Percentiles rank a stretch among this genome's conserved stretches.
Evolutionary conservation across 2,329 filamentous ascomycete genomes (phyloP).

Genomic region (Penicillium sp.): DNA sequence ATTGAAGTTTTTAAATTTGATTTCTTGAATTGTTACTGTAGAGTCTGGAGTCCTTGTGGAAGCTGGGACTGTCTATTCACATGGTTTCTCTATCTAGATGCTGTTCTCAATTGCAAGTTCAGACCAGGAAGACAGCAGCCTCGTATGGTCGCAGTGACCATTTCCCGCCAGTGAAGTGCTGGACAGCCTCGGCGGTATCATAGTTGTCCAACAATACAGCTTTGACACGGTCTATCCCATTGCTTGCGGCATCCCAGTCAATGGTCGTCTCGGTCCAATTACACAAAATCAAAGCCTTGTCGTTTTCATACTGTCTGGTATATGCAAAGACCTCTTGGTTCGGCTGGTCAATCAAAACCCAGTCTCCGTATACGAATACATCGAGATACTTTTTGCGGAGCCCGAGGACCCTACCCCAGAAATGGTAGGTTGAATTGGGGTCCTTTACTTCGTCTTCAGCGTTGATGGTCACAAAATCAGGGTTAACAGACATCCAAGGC

Average conservation of each 20-base stretch:
- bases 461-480: slow-evolving; percentile 64
- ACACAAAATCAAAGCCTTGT: slow-evolving; percentile 37
- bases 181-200: slow-evolving; percentile 20
- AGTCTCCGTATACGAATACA: slow-evolving; percentile 68
- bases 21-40: neutral
- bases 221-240: slow-evolving; percentile 27
- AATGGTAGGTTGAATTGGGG: slow-evolving; percentile 56
- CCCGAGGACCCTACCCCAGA: slow-evolving; percentile 61
- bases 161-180: slow-evolving; percentile 23
- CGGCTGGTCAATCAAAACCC: slow-evolving; percentile 55
- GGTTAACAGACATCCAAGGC: slow-evolving; percentile 72
- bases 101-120: neutral
- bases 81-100: neutral
- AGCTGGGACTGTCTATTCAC: neutral
- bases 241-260: slow-evolving; percentile 32
- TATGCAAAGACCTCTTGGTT: slow-evolving; percentile 59
- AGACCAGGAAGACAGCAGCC: slow-evolving; percentile 30
- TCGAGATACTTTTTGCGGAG: slow-evolving; percentile 62
- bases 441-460: slow-evolving; percentile 49
- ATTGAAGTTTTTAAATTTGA: neutral
- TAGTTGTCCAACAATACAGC: slow-evolving; percentile 36
- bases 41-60: neutral
- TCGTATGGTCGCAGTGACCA: slow-evolving; percentile 38
- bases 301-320: slow-evolving; percentile 40
- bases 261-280: slow-evolving; percentile 36